Base-by-base conservation (phyloP, 306 rosid species). In the Chamaecrista fasciculata region DNA sequence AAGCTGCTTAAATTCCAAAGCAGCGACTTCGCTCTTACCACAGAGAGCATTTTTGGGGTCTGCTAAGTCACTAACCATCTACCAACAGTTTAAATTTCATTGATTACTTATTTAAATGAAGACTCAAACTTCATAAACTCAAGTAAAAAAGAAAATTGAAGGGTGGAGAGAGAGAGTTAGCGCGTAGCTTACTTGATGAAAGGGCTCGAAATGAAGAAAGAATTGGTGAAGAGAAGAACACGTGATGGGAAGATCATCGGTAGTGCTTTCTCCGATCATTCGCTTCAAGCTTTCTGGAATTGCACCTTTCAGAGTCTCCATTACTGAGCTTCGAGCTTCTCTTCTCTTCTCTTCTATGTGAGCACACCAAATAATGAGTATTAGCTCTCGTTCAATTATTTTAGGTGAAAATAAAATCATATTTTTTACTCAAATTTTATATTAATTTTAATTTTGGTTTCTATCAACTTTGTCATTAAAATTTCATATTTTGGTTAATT, bases 301-400 rank as follows among this genome's bases (percentile, higher is more conserved):
- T 43, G 84, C 71, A 23, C 76, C 75, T 80, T 89, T 89, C 73
- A 92, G 86, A 76, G 76, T 69, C 74, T 92, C 98, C 98, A 92
- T 92, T 25, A n/a, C n/a, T n/a, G n/a, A n/a, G n/a, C n/a, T n/a
- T n/a, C n/a, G n/a, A n/a, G n/a, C n/a, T n/a, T n/a, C n/a, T n/a
- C n/a, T n/a, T n/a, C n/a, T n/a, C n/a, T n/a, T n/a, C n/a, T n/a
- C n/a, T n/a, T n/a, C n/a, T n/a, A n/a, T n/a, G n/a, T n/a, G n/a
- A n/a, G n/a, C n/a, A n/a, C n/a, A n/a, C n/a, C n/a, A n/a, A n/a
- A n/a, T n/a, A n/a, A n/a, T n/a, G n/a, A n/a, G n/a, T n/a, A n/a
- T n/a, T n/a, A n/a, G n/a, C n/a, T n/a, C n/a, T n/a, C n/a, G n/a
- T n/a, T n/a, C n/a, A n/a, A n/a, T n/a, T n/a, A n/a, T n/a, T n/a